Conservation (phyloP, 2,329 filamentous ascomycete genomes). For the Epichloe typhina region DNA sequence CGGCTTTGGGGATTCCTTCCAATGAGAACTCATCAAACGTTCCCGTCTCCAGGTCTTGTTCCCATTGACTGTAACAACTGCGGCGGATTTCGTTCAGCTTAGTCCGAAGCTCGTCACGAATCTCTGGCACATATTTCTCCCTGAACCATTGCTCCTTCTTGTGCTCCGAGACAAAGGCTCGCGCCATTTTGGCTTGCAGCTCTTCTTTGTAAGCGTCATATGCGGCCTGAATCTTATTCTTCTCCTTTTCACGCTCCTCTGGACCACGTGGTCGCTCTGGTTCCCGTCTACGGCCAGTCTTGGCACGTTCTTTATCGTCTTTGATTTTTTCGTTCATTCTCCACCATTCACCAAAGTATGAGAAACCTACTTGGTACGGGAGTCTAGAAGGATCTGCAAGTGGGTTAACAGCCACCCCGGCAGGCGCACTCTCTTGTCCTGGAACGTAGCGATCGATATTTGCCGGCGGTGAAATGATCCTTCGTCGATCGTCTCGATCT, state of each 20-base stretch:
- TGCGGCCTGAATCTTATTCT: conserved; percentile 60
- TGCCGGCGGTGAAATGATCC: conserved; percentile 47
- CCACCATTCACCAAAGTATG: conserved; percentile 82
- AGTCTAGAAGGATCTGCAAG: conserved; percentile 59
- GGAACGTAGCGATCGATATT: conserved; percentile 81
- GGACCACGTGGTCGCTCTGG: conserved; percentile 49
- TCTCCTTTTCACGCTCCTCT: conserved; percentile 68
- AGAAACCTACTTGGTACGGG: conserved; percentile 72
- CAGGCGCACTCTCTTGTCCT: conserved; percentile 45
- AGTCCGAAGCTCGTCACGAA: conserved; percentile 59
- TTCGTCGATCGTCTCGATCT: conserved; percentile 48
- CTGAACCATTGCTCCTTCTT: conserved; percentile 97
- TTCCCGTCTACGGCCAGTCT: conserved; percentile 55
- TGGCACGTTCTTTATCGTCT: conserved; percentile 61
- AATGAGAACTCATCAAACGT: conserved; percentile 89
- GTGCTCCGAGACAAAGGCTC: conserved; percentile 79
- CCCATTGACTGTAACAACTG: conserved; percentile 73
- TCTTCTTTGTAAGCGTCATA: conserved; percentile 58
- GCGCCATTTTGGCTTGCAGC: conserved; percentile 66
- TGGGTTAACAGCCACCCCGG: conserved; percentile 44
- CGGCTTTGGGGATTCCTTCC: conserved; percentile 86
- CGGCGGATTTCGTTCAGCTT: conserved; percentile 72
- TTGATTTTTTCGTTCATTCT: conserved; percentile 70
- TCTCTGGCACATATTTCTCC: conserved; percentile 80
- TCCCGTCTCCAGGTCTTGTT: conserved; percentile 71